These are phyloP conservation scores for Leishmania braziliensis DNA, from an alignment of 208 protist species.

Conservation along the genomic window DNA sequence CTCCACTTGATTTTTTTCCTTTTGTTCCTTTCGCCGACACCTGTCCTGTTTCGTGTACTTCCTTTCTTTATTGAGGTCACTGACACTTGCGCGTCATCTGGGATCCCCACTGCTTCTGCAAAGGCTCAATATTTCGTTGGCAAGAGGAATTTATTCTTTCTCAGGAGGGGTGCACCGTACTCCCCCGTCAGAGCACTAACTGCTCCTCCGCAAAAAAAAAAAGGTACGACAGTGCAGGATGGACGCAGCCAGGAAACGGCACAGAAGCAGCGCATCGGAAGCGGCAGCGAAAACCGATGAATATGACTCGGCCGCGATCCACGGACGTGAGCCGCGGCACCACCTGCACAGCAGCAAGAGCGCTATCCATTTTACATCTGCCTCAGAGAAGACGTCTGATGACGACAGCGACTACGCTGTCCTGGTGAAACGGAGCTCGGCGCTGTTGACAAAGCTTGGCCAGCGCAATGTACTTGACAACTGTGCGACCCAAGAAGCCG, in stretches of 20 bases:
- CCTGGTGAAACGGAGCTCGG: slow-evolving; percentile 32
- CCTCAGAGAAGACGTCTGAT: neutral
- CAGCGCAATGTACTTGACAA: neutral
- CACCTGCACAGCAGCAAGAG: neutral
- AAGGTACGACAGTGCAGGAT: neutral
- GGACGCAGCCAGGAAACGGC: neutral
- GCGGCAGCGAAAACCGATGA: neutral
- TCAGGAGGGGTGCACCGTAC: neutral
- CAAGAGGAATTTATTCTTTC: neutral
- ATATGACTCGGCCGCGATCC: neutral
- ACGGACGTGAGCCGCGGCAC: neutral
- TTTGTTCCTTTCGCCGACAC: neutral
- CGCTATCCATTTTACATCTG: neutral
- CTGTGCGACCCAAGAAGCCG: neutral
- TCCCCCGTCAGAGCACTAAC: neutral
- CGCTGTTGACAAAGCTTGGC: slow-evolving; percentile 26
- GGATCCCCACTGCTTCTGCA: neutral
- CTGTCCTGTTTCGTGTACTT: neutral
- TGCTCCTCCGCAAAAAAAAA: neutral
- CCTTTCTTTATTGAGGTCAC: neutral
- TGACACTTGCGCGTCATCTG: neutral
- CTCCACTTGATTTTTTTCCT: neutral
- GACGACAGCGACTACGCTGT: slow-evolving; percentile 27
- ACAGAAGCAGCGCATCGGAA: slow-evolving; percentile 2
- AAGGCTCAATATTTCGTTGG: neutral